Evolutionary conservation across 495 filamentous ascomycete species (phyloP), one percentile per base, ranked within the genome.

Genomic region (Melanomma pulvis-pyrius): DNA sequence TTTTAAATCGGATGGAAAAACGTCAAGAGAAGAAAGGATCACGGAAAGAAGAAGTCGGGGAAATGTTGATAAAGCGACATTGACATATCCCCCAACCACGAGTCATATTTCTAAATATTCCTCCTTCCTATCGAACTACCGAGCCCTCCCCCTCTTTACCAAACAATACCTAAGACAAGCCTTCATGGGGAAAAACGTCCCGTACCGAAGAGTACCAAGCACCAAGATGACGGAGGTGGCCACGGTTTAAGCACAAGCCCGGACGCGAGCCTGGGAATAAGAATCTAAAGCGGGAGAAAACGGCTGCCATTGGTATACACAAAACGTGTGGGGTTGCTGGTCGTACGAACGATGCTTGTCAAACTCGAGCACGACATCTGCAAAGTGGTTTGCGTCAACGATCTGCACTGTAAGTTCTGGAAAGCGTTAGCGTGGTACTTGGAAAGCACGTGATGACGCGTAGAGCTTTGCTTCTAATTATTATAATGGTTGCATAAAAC

Each of bases 361-460:
- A 34, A 34, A 17, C 17, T 50, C 24, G 25, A 64, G 47, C 61
- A 64, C 52, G 61, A 64, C 61, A 64, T 64, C 29, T n/a, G 19
- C 24, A 50, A n/a, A 12, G 12, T 9, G 13, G 25, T 63, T 63
- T n/a, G 39, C 48, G 60, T 21, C 17, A 55, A 28, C 34, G 51
- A 54, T 54, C 51, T 29, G 7, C 51, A 26, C 17, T 59, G 13
- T n/a, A 11, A 17, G 29, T 2, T 57, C 30, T 6, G 7, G 9
- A 57, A 2, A 2, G 3, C 8, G 39, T 44, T 44, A 44, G 39
- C 26, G 6, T n/a, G 44, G 17, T 48, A 24, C 17, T n/a, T n/a
- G 17, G 15, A 5, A 5, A 48, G 5, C 21, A 48, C 44, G 44
- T 24, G 21, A 48, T n/a, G 6, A 4, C 44, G 21, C 17, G 21